Conservation (phyloP, 2,329 filamentous ascomycete genomes). For the Apiospora marii region DNA sequence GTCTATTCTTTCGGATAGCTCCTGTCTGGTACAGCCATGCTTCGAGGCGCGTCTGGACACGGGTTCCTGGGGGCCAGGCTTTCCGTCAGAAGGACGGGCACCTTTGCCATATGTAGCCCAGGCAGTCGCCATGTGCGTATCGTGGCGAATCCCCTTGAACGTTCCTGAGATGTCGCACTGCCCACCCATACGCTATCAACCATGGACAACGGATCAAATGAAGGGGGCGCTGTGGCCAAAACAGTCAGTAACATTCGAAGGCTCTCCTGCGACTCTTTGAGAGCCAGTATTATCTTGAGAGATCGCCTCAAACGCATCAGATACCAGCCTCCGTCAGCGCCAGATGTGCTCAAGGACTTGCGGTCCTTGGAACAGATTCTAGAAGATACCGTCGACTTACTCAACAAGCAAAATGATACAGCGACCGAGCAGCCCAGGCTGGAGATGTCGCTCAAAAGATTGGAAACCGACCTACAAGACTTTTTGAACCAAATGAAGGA, state of each 20-base stretch:
- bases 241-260: background rate
- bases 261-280: background rate
- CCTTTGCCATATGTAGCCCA: slow-evolving; percentile 1
- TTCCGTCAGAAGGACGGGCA: background rate
- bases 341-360: slow-evolving; percentile 4
- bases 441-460: background rate
- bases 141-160: background rate
- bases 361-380: background rate
- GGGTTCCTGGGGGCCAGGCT: background rate
- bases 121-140: background rate
- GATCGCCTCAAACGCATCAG: slow-evolving; percentile 5
- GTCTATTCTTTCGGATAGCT: background rate
- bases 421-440: background rate
- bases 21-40: background rate
- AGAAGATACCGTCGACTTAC: background rate
- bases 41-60: slow-evolving; percentile 1
- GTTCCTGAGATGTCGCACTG: background rate
- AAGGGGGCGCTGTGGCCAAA: background rate
- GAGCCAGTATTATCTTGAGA: background rate
- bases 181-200: no score
- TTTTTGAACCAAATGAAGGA: background rate
- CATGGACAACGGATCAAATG: background rate
- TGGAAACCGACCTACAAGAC: slow-evolving; percentile 13
- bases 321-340: background rate
- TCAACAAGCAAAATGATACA: background rate